Evolutionary conservation across 345 rosid genomes (phyloP), one percentile per base, ranked within the genome.

Genomic region (Gossypium arboreum): DNA sequence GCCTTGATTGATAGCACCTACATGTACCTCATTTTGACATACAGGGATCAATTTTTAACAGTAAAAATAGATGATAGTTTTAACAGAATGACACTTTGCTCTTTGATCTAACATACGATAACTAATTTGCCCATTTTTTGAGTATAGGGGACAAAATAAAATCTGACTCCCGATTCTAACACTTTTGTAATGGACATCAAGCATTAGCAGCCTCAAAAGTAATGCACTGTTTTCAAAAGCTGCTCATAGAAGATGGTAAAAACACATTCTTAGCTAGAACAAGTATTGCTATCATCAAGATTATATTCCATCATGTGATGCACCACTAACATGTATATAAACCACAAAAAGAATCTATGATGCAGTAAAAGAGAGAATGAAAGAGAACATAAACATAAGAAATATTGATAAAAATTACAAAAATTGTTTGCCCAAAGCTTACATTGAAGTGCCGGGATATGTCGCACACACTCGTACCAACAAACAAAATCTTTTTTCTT

Each of bases 401-500:
- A 73, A 57, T 47, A 48, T 73, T 56, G 68, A 71, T 79, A 65
- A 77, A 77, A 77, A 77, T 61, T 71, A 63, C 55, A 11, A 60
- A 27, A 60, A 60, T 12, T 12, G 65, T 25, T 59, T 60, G 65
- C 43, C 65, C 15, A 58, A 80, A 77, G 79, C 52, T 75, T 72
- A 81, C 81, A 78, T 9, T 22, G 16, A 54, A 73, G 34, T 75
- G 72, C 27, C 74, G 71, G 39, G 45, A 68, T 18, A 24, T 20
- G 9, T 22, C 22, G 50, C 59, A 47, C 80, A 71, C 79, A 75
- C 83, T 71, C 51, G 24, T 66, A 67, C 17, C 54, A 58, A 51
- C 77, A 64, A 59, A 68, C 69, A 72, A 78, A 58, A 78, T 47
- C 62, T 52, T 55, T 59, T 25, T 9, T 29, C 7, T 34, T 16